These are phyloP conservation scores for Phialophora chinensis DNA, from an alignment of 2,329 filamentous ascomycete genomes.

Conservation along the genomic window DNA sequence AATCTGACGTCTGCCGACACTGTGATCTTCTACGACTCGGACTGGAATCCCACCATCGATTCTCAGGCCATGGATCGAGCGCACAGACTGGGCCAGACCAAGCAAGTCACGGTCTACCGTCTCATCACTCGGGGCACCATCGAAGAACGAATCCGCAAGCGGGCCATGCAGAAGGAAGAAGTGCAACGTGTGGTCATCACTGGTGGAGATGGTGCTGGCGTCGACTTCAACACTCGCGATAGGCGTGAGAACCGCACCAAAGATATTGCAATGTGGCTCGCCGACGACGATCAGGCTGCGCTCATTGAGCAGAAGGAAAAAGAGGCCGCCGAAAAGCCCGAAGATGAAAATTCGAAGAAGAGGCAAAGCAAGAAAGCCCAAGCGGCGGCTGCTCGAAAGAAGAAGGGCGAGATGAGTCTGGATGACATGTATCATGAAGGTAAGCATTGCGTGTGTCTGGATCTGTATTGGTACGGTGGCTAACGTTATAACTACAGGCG, in stretches of 20 bases:
- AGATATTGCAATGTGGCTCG: slow-evolving; percentile 98
- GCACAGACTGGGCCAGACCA: slow-evolving; percentile 94
- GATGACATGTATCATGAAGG: slow-evolving; percentile 99
- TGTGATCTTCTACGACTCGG: slow-evolving; percentile 99
- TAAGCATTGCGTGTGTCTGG: slow-evolving; percentile 58
- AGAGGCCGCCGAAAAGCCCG: slow-evolving; percentile 74
- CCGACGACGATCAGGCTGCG: slow-evolving; percentile 94
- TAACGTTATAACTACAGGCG: slow-evolving; percentile 63
- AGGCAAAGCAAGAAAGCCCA: slow-evolving; percentile 63
- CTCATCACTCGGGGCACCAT: slow-evolving; percentile 97
- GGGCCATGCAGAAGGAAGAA: slow-evolving; percentile 96
- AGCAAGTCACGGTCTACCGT: slow-evolving; percentile 95
- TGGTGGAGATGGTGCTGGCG: slow-evolving; percentile 78
- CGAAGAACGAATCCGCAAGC: slow-evolving; percentile 96
- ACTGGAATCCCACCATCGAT: slow-evolving; percentile 99
- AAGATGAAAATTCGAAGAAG: slow-evolving; percentile 61
- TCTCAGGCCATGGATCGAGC: slow-evolving; percentile 99
- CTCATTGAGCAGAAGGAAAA: slow-evolving; percentile 92
- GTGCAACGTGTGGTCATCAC: slow-evolving; percentile 97
- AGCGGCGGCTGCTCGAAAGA: slow-evolving; percentile 59
- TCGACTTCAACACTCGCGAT: slow-evolving; percentile 93
- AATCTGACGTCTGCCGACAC: slow-evolving; percentile 96
- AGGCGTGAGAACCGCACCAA: slow-evolving; percentile 91
- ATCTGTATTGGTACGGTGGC: slow-evolving; percentile 33
- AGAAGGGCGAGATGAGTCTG: slow-evolving; percentile 69